Evolutionary conservation across 768 basidiomycete genomes (phyloP), one percentile per base, ranked within the genome.

Genomic region (Leccinum fibrillosum): DNA sequence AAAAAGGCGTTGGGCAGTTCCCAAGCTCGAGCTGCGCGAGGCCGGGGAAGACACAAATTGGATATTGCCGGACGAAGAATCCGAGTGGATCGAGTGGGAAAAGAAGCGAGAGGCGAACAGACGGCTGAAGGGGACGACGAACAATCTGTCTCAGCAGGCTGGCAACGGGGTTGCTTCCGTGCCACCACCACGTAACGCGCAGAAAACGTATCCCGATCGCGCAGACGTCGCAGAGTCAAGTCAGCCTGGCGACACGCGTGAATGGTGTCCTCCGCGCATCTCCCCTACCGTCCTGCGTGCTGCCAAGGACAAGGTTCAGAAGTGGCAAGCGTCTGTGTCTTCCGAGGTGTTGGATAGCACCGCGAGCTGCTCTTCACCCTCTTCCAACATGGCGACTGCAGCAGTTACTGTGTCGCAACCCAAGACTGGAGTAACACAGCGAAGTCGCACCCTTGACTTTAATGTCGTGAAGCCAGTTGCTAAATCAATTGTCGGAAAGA

Each of bases 61-160:
- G 69, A 64, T 75, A 62, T 54, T 83, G 61, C 79, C 81, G 11
- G 74, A 74, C 25, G 78, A 76, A 17, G 83, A 84, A 64, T 74
- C 74, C 48, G 78, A 79, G 35, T 83, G 83, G 82, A 59, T 72
- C 13, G 74, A 74, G 25, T 80, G 76, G 75, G 82, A 83, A 67
- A 70, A 60, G 57, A 68, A 64, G 59, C 67, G 63, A 52, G 62
- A 64, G 55, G 65, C 64, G 34, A 37, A 34, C 5, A 64, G 61
- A 42, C 56, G 64, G 17, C 53, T 63, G 49, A 67, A 61, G 48
- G 57, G 48, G 45, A 66, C 59, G 50, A 63, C 58, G 1, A 64
- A 59, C 8, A 44, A 21, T 19, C 47, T 51, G 8, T 55, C 63
- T 15, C 66, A 61, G 49, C 60, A 51, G 21, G 49, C 25, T 15